Percentiles rank a stretch among this genome's conserved stretches.
These are phyloP conservation scores for Penicillium herquei DNA, from an alignment of 495 filamentous ascomycete species.

Conservation along the genomic window DNA sequence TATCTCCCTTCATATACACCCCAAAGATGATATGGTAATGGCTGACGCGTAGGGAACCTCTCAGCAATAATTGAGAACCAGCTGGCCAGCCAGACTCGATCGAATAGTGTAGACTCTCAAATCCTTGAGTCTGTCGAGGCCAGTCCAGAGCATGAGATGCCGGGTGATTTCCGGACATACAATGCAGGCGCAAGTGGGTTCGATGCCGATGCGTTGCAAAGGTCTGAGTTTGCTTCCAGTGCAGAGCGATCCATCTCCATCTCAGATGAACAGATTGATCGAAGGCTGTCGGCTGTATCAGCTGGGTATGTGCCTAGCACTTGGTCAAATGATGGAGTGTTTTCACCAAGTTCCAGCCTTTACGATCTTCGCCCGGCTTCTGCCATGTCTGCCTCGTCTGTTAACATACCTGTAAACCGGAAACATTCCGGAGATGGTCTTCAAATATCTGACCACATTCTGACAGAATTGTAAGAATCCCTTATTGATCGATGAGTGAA, in stretches of 20 bases:
- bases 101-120: slow-evolving; percentile 7
- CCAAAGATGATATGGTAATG: background rate
- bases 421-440: background rate
- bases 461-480: slow-evolving; percentile 21
- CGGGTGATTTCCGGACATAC: background rate
- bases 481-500: slow-evolving; percentile 8
- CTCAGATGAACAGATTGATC: background rate
- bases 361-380: background rate
- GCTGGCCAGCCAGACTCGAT: background rate
- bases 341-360: background rate
- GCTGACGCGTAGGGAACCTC: background rate
- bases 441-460: background rate
- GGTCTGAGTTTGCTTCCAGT: background rate
- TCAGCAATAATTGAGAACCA: slow-evolving; percentile 9
- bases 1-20: background rate
- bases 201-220: background rate
- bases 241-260: background rate
- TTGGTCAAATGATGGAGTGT: background rate
- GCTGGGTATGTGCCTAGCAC: background rate
- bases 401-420: background rate
- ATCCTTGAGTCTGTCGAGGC: slow-evolving; percentile 20
- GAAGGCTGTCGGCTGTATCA: background rate
- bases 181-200: background rate
- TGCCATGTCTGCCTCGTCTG: background rate
- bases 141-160: background rate